These are phyloP conservation scores for Brassica carinata DNA, from an alignment of 345 rosid species.

Conservation along the genomic window DNA sequence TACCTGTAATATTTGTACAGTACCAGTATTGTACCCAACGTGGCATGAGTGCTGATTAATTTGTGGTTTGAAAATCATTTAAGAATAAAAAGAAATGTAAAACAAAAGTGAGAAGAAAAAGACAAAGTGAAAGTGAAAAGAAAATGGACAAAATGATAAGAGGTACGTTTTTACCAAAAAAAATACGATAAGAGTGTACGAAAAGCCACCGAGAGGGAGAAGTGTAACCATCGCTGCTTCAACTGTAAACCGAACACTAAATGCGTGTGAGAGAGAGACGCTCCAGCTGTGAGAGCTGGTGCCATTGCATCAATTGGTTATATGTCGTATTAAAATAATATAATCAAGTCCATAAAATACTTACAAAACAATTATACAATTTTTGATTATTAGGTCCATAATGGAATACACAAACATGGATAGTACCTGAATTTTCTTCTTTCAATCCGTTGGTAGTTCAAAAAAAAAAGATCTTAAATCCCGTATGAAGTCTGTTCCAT, in stretches of 20 bases:
- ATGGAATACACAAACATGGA: background rate
- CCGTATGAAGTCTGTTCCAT: background rate
- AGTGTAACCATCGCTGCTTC: conserved; percentile 44
- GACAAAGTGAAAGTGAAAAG: conserved; percentile 19
- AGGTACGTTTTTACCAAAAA: background rate
- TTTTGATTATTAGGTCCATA: background rate
- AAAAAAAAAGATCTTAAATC: background rate
- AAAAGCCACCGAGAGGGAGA: conserved; percentile 23
- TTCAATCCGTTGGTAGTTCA: too few relatives aligned
- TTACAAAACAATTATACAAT: background rate
- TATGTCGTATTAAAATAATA: background rate
- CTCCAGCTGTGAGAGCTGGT: conserved; percentile 36
- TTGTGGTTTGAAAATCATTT: background rate
- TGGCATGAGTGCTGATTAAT: conserved; percentile 19
- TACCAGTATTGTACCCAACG: conserved; percentile 25
- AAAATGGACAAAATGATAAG: conserved; percentile 6
- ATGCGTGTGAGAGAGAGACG: conserved; percentile 26
- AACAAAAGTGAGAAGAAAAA: conserved; percentile 12
- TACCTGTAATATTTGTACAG: background rate
- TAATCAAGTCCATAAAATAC: background rate
- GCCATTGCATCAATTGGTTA: conserved; percentile 26
- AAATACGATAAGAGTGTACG: background rate
- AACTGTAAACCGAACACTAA: conserved; percentile 40
- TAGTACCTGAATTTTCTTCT: background rate
- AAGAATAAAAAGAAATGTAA: background rate